These are phyloP conservation scores for Persicaria maculosa DNA, from an alignment of 148 eudicot species.

Conservation along the genomic window DNA sequence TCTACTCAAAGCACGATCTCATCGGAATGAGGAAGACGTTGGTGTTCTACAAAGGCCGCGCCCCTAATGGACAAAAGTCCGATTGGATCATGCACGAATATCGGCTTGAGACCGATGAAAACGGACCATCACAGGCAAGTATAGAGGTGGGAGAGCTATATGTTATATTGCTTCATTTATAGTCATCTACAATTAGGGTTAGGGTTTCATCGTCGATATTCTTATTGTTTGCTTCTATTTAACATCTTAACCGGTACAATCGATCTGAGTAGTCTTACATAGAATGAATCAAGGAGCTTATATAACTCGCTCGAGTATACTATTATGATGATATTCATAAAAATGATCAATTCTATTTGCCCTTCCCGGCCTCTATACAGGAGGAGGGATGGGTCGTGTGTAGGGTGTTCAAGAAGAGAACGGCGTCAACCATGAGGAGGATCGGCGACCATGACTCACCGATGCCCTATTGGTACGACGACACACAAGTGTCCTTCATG, in stretches of 20 bases:
- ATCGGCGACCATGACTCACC: constrained; percentile 38
- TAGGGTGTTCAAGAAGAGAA: constrained; percentile 74
- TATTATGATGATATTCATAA: not conserved
- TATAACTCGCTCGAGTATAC: not conserved
- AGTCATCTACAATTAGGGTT: not conserved
- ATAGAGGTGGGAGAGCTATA: not conserved
- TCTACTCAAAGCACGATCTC: constrained; percentile 64
- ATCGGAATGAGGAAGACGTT: constrained; percentile 87
- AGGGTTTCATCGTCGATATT: not conserved
- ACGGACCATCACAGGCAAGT: constrained; percentile 73
- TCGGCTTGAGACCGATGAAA: constrained; percentile 73
- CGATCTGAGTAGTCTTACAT: not conserved
- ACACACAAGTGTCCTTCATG: constrained; percentile 55
- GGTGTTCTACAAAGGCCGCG: constrained; percentile 78
- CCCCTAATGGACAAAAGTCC: constrained; percentile 79
- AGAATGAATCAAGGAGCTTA: not conserved
- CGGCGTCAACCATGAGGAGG: constrained; percentile 37
- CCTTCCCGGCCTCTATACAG: constrained; percentile 20
- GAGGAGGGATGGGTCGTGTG: constrained; percentile 96
- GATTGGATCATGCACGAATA: constrained; percentile 94
- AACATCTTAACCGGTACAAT: not conserved
- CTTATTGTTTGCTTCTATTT: not conserved
- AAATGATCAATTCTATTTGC: not conserved
- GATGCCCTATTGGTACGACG: constrained; percentile 59
- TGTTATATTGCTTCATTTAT: not conserved